Evolutionary conservation across 2,329 filamentous ascomycete genomes (phyloP).

Genomic region (Ascosphaera aggregata): DNA sequence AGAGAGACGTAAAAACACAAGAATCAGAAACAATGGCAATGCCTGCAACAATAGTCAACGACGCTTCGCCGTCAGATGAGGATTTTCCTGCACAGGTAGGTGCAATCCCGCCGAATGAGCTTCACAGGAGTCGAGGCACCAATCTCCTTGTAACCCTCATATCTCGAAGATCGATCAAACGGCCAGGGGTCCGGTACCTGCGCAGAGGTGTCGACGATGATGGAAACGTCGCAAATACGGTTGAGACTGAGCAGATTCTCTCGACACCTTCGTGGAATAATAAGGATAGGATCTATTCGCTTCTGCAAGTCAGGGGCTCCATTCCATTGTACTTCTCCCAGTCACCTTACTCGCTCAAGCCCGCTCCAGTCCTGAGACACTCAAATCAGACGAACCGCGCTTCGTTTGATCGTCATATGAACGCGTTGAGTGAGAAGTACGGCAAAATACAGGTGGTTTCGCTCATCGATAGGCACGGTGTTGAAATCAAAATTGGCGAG

Average conservation of each 20-base stretch:
- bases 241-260: conserved; percentile 96
- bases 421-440: conserved; percentile 80
- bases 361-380: conserved; percentile 72
- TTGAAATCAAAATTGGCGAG: conserved; percentile 72
- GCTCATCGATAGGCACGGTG: conserved; percentile 59
- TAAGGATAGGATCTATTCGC: conserved; percentile 83
- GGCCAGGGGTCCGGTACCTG: conserved; percentile 80
- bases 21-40: conserved; percentile 5
- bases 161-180: conserved; percentile 73
- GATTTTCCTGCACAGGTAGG: conserved; percentile 20
- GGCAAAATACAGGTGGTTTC: conserved; percentile 84
- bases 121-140: conserved; percentile 10
- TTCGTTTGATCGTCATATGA: conserved; percentile 81
- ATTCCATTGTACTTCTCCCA: conserved; percentile 97
- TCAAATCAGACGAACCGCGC: conserved; percentile 54
- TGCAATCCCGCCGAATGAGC: conserved; percentile 8
- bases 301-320: conserved; percentile 87
- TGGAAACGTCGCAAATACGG: conserved; percentile 93
- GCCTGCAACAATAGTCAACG: conserved; percentile 4
- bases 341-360: conserved; percentile 81
- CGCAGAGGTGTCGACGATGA: conserved; percentile 89
- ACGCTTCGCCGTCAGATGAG: conserved; percentile 8
- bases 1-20: too few relatives aligned
- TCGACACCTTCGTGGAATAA: conserved; percentile 72
- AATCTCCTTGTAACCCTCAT: conserved; percentile 74